Evolutionary conservation across 2,329 filamentous ascomycete genomes (phyloP), one percentile per base, ranked within the genome.

Genomic region (Leptographium lundbergii): DNA sequence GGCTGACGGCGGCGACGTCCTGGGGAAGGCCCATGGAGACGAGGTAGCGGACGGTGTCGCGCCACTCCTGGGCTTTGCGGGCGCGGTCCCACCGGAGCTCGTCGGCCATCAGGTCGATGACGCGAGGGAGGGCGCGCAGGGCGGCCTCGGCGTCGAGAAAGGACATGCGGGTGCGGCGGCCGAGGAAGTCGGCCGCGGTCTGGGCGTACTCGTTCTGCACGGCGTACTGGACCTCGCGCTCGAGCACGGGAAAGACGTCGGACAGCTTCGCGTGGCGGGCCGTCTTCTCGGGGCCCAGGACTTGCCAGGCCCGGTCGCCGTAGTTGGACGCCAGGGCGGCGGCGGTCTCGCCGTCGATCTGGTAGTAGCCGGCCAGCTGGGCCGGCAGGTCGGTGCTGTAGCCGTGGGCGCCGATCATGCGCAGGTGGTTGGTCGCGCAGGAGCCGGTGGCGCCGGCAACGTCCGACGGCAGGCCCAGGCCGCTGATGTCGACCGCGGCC

Each of bases 141-240:
- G 91, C 87, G 13, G 91, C 91, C 72, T 96, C 89, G 7, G 91
- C 90, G 69, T 96, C 96, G 66, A 96, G 74, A 75, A 96, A 97
- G 7, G 91, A 88, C 59, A 96, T 74, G 60, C 92, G 80, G 50
- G 88, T 96, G 62, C 91, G 81, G 61, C 92, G 82, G 2, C 90
- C 91, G 54, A 96, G 77, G 11, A 96, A 87, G 69, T 96, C 91
- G 19, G 91, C 86, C 1, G 90, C 89, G 4, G 89, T 94, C 71
- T 95, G 89, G 3, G 92, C 92, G 68, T 95, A 95, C 74, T 96
- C 92, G 71, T 95, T 86, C 57, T 85, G 79, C 45, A 95, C 84
- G 25, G 90, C 90, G 70, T 96, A 96, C 58, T 90, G 84, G 48
- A 96, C 81, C 74, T 96, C 92, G 54, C 91, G 91, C 67, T 96